Percentiles rank a stretch among this genome's conserved stretches.
Conservation (phyloP, 2,329 filamentous ascomycete genomes). For the Didymella arachidicola region DNA sequence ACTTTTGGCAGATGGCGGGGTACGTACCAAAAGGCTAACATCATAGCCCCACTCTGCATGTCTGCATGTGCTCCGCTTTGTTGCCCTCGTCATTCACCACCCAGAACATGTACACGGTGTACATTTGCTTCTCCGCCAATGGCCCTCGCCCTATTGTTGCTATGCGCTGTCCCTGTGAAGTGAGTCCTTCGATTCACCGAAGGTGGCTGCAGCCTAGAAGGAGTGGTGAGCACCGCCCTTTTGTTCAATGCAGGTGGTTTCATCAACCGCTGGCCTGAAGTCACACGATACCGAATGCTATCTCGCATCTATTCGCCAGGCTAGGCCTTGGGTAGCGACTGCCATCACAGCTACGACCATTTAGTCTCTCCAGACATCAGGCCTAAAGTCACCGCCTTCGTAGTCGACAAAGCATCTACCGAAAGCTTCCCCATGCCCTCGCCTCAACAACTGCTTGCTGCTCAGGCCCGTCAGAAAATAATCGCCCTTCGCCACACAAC, state of each 20-base stretch:
- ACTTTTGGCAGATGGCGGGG: not conserved
- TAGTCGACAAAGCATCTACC: not conserved
- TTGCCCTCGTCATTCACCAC: not conserved
- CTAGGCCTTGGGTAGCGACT: not conserved
- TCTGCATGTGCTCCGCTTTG: constrained; percentile 1
- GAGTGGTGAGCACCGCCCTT: not conserved
- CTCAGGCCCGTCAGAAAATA: not conserved
- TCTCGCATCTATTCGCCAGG: not conserved
- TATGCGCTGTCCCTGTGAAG: not conserved
- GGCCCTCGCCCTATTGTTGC: not conserved
- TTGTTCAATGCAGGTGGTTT: constrained; percentile 2
- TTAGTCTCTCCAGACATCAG: not conserved
- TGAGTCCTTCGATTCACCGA: not conserved
- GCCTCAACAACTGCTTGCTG: not conserved
- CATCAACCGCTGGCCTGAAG: not conserved
- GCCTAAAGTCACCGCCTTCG: not conserved
- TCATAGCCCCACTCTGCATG: constrained; percentile 1
- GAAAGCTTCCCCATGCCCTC: not conserved
- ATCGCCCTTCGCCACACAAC: not conserved
- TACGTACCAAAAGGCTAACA: not conserved
- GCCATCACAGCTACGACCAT: not conserved
- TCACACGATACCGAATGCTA: not conserved
- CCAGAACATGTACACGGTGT: not conserved
- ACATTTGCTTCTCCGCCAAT: not conserved
- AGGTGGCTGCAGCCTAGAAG: not conserved